A percentile compares a stretch with the other conserved stretches of the same genome.
These are phyloP conservation scores for Agaricus bisporus DNA, from an alignment of 768 basidiomycete species.

Conservation along the genomic window DNA sequence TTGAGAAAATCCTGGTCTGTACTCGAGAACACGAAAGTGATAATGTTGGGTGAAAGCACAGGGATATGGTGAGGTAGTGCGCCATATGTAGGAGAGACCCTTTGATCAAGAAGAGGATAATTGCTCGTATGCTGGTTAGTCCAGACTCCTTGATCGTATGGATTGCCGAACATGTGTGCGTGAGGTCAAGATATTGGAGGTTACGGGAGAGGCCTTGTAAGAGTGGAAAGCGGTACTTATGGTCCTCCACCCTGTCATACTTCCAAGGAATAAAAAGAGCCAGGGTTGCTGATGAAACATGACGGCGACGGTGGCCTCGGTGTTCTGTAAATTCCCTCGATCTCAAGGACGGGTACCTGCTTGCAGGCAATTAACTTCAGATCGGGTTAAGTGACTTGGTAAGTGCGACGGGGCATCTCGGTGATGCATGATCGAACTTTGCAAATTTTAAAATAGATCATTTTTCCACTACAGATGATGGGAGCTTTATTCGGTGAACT, in stretches of 20 bases:
- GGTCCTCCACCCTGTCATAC: neutral
- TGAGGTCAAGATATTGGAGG: neutral
- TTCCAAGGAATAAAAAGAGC: neutral
- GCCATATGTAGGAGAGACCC: conserved; percentile 15
- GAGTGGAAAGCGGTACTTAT: neutral
- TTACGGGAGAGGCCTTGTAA: neutral
- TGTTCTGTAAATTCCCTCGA: neutral
- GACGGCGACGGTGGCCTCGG: conserved; percentile 10
- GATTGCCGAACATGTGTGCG: conserved; percentile 14
- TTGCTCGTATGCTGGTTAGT: conserved; percentile 11
- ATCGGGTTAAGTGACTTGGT: neutral
- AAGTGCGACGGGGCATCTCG: conserved; percentile 6
- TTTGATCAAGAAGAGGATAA: conserved; percentile 5
- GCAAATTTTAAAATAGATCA: neutral
- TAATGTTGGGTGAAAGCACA: conserved; percentile 16
- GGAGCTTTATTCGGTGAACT: neutral
- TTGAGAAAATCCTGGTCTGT: conserved; percentile 16
- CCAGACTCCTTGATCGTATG: conserved; percentile 19
- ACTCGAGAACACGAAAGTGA: conserved; percentile 15
- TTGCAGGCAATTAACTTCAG: conserved; percentile 1
- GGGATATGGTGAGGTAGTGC: conserved; percentile 14
- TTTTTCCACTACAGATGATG: neutral
- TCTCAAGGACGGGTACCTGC: neutral
- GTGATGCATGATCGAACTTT: conserved; percentile 6
- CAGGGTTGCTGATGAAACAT: conserved; percentile 8